Base-by-base conservation (phyloP, 2,329 filamentous ascomycete species). In the Neopestalotiopsis sp. region DNA sequence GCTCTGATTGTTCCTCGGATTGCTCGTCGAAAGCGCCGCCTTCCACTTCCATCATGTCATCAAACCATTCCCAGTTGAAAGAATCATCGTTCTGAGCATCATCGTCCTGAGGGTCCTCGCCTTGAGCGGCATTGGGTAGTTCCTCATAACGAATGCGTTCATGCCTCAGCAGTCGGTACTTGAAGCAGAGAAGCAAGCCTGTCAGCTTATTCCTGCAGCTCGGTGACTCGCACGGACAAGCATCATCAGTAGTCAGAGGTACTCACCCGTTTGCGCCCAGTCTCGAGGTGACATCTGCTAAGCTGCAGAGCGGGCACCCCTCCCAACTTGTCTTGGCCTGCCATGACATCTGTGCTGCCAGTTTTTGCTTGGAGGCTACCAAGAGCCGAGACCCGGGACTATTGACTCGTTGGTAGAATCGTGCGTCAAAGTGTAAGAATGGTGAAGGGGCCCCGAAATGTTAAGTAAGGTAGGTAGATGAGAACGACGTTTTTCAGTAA, bases 241-340 rank as follows among this genome's bases (percentile, higher is more conserved):
- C 20, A 12, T 28, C 57, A 59, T 5, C 24, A 24, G 24, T 10
- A 6, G 20, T 14, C 1, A 10, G 20, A 14, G 4, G 24, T 52
- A n/a, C 17, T 61, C 32, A 64, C 68, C 52, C 68, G 30, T 42
- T 67, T 57, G 30, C 66, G 65, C 6, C 32, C 68, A 24, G 68
- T 69, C 65, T 69, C 68, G 60, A 60, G 67, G 57, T 60, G 42
- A 65, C 69, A 66, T 45, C 59, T 60, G 69, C 64, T 68, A 49
- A 70, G 57, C 66, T 66, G 67, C 52, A 68, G 63, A 56, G 62
- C 58, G 17, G 59, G 30, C 32, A 30, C 63, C 66, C 58, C 32
- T 28, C 40, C 45, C 57, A 38, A 56, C 38, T 45, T 57, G 67
- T 32, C 57, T 34, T 49, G 57, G 65, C 62, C 52, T 62, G 61